Conservation (phyloP, 441 rosid genomes). For the Lepidium campestre region DNA sequence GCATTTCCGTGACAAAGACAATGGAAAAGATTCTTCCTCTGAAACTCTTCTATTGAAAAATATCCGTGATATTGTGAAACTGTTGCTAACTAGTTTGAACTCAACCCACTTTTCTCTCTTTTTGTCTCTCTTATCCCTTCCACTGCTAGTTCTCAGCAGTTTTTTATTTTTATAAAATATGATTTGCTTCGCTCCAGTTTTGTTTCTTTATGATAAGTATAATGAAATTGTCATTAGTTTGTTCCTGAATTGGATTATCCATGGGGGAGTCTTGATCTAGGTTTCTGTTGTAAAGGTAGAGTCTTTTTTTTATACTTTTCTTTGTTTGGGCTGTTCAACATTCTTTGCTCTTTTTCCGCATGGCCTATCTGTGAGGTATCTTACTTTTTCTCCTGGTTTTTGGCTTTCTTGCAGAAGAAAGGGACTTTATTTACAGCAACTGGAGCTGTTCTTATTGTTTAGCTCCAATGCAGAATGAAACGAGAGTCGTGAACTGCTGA, state of each 20-base stretch:
- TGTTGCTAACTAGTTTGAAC: constrained; percentile 24
- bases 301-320: not conserved
- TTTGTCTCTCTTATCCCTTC: constrained; percentile 9
- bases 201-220: not conserved
- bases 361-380: constrained; percentile 41
- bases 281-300: not conserved
- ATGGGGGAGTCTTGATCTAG: constrained; percentile 6
- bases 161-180: not conserved
- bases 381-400: constrained; percentile 40
- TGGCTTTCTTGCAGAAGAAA: constrained; percentile 53
- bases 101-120: constrained; percentile 16
- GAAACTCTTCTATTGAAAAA: not conserved
- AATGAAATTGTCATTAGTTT: not conserved
- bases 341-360: constrained; percentile 32
- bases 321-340: constrained; percentile 26
- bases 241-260: not conserved
- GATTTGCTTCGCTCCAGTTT: not conserved
- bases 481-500: constrained; percentile 31
- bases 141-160: not conserved
- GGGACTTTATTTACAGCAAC: constrained; percentile 42
- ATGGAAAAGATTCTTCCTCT: constrained; percentile 28
- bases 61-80: not conserved
- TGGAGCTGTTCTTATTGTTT: constrained; percentile 23
- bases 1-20: constrained; percentile 67
- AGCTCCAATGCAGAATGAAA: constrained; percentile 31